Percentiles rank a stretch among this genome's conserved stretches.
phyloP scores from a whole-genome alignment of 78 protist genomes.

The Monocercomonoides exilis region DNA sequence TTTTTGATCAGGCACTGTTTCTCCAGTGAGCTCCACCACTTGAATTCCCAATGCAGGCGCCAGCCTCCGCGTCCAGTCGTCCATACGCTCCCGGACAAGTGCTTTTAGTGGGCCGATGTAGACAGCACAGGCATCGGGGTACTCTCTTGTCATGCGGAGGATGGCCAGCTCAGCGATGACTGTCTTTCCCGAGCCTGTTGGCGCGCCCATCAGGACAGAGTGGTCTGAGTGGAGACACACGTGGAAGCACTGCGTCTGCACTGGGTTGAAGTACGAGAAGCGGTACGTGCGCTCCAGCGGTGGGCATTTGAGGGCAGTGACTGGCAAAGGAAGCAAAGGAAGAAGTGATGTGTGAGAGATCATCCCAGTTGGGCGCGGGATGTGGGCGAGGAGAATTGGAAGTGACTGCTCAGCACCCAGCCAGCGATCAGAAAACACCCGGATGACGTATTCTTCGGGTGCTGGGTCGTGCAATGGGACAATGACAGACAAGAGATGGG shows the following conservation, averaged over 20 bases:
- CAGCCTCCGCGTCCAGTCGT: constrained; percentile 81
- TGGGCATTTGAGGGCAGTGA: constrained; percentile 47
- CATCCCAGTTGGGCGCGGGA: not conserved
- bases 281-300: constrained; percentile 47
- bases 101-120: constrained; percentile 99
- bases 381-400: constrained; percentile 2
- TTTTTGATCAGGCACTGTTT: not conserved
- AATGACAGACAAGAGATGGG: constrained; percentile 6
- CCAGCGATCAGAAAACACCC: constrained; percentile 80
- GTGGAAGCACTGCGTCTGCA: constrained; percentile 91
- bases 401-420: constrained; percentile 61
- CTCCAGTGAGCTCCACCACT: constrained; percentile 92
- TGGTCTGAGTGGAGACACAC: constrained; percentile 79
- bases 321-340: constrained; percentile 79
- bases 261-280: constrained; percentile 90
- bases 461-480: constrained; percentile 31
- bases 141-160: constrained; percentile 45
- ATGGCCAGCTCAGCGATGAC: constrained; percentile 92
- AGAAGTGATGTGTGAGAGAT: constrained; percentile 79
- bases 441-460: constrained; percentile 65
- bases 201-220: constrained; percentile 94
- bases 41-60: constrained; percentile 46
- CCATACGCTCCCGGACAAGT: constrained; percentile 92
- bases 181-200: constrained; percentile 92
- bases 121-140: constrained; percentile 70